Percentiles rank a stretch among this genome's conserved stretches.
These are phyloP conservation scores for Aegle marmelos DNA, from an alignment of 345 rosid species.

Conservation along the genomic window DNA sequence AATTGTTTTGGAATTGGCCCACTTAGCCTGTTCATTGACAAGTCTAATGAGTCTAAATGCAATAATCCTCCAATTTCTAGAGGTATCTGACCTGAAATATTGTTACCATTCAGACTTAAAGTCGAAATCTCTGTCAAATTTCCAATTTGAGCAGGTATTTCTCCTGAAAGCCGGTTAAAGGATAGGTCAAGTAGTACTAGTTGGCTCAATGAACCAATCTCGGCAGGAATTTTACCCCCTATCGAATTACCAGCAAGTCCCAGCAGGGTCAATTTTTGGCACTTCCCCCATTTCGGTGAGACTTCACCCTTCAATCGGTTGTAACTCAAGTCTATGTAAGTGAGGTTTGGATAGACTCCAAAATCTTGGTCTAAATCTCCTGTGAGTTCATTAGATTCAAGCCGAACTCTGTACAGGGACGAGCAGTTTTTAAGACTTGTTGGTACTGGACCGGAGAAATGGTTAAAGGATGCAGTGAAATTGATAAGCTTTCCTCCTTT, in stretches of 20 bases:
- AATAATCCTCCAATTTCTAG: constrained; percentile 10
- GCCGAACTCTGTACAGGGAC: constrained; percentile 24
- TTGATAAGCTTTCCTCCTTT: constrained; percentile 19
- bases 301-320: constrained; percentile 28
- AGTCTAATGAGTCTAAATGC: constrained; percentile 12
- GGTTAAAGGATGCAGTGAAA: constrained; percentile 24
- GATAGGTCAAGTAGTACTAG: constrained; percentile 22
- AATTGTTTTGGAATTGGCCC: constrained; percentile 31
- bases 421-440: constrained; percentile 23
- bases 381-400: constrained; percentile 25
- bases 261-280: constrained; percentile 8
- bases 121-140: constrained; percentile 8
- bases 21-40: constrained; percentile 25
- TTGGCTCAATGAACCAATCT: constrained; percentile 17
- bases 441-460: constrained; percentile 29
- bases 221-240: constrained; percentile 19
- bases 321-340: constrained; percentile 29
- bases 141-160: constrained; percentile 23
- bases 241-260: constrained; percentile 23
- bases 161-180: constrained; percentile 20
- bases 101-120: constrained; percentile 20
- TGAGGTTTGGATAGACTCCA: constrained; percentile 32
- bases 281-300: constrained; percentile 30
- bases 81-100: constrained; percentile 23
- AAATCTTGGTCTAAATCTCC: constrained; percentile 24